Conservation (phyloP, 2,329 filamentous ascomycete species). For the Trichoderma breve region DNA sequence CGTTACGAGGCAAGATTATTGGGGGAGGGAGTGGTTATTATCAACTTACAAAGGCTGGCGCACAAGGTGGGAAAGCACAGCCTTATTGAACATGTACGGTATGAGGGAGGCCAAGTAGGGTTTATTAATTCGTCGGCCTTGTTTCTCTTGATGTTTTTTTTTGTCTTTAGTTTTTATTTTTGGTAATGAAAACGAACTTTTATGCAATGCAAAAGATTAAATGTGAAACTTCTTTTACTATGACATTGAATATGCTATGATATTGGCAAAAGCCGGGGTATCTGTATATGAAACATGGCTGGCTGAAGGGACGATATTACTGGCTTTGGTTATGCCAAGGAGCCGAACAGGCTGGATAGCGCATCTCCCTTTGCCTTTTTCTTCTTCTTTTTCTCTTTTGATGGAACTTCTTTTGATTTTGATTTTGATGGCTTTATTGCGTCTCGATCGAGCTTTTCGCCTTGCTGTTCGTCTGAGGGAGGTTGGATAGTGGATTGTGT, state of each 20-base stretch:
- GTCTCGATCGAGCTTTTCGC: neutral
- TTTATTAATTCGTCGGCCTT: slow-evolving; percentile 25
- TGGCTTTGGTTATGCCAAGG: slow-evolving; percentile 37
- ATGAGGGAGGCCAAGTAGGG: slow-evolving; percentile 26
- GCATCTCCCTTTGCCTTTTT: slow-evolving; percentile 60
- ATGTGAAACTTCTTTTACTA: neutral
- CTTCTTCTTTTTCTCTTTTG: slow-evolving; percentile 46
- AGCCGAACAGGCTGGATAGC: slow-evolving; percentile 71
- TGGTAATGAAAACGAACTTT: slow-evolving; percentile 20
- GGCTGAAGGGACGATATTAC: neutral
- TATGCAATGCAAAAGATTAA: neutral
- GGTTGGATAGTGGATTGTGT: neutral
- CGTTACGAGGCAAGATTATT: slow-evolving; percentile 12
- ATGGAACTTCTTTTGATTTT: neutral
- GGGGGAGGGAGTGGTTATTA: slow-evolving; percentile 19
- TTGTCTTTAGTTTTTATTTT: slow-evolving; percentile 26
- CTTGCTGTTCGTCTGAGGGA: neutral
- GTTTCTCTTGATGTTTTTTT: slow-evolving; percentile 25
- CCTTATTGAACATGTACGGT: slow-evolving; percentile 27
- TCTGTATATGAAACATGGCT: neutral
- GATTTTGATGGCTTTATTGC: neutral
- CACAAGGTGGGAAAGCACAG: slow-evolving; percentile 30
- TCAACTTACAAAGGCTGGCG: slow-evolving; percentile 27
- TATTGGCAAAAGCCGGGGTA: neutral
- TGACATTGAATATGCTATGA: neutral